Conservation (phyloP, 208 protist genomes). For the Naegleria lovaniensis region DNA sequence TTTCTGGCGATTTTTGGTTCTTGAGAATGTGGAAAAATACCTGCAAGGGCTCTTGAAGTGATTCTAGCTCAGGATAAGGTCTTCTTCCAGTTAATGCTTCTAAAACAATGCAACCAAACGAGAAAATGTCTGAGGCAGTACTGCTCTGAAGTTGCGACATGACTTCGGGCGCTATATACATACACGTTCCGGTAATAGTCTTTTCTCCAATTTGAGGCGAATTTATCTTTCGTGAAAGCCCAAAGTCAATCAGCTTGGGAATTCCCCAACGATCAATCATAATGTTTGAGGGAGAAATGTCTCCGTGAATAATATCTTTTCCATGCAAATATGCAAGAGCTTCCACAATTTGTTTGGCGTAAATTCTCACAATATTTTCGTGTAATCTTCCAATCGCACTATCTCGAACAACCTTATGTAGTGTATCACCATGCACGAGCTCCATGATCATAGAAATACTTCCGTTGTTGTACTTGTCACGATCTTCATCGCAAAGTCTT, state of each 20-base stretch:
- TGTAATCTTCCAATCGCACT: conserved; percentile 44
- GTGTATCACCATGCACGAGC: neutral
- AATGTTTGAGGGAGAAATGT: conserved; percentile 74
- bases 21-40: neutral
- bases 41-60: conserved; percentile 51
- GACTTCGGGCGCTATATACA: conserved; percentile 42
- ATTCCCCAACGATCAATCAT: conserved; percentile 62
- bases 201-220: neutral
- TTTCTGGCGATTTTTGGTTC: neutral
- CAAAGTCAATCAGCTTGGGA: conserved; percentile 83
- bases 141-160: conserved; percentile 55
- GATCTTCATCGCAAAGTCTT: neutral
- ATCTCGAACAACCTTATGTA: neutral
- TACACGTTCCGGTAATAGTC: conserved; percentile 27
- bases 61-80: conserved; percentile 54
- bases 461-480: neutral
- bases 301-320: conserved; percentile 64
- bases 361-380: conserved; percentile 70
- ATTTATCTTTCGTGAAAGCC: conserved; percentile 47
- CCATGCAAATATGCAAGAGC: conserved; percentile 65
- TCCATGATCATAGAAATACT: neutral
- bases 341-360: conserved; percentile 69
- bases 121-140: conserved; percentile 72
- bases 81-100: conserved; percentile 73
- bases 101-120: conserved; percentile 69